These are phyloP conservation scores for Apiospora hydei DNA, from an alignment of 2,329 filamentous ascomycete species.

Conservation along the genomic window DNA sequence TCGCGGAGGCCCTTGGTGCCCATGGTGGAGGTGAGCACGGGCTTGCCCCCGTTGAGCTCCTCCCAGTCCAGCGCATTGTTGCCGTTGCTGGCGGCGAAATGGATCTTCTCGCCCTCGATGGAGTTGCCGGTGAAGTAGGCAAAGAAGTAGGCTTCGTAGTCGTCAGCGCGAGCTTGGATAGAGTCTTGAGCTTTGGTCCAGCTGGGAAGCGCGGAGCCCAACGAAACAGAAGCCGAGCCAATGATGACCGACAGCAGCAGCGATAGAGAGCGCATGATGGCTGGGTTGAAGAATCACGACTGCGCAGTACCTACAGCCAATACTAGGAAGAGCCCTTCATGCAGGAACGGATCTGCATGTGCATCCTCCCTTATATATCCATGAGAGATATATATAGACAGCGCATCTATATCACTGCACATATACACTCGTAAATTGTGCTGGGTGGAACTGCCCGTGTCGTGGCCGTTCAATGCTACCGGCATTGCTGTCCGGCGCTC, in stretches of 20 bases:
- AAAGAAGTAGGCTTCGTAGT: conserved; percentile 56
- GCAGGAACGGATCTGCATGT: conserved; percentile 7
- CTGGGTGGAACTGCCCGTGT: neutral
- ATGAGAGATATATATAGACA: neutral
- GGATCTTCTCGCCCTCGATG: conserved; percentile 58
- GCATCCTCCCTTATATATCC: neutral
- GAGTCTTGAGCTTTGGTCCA: neutral
- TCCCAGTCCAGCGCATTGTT: conserved; percentile 60
- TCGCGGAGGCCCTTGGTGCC: conserved; percentile 60
- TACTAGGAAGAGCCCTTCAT: neutral
- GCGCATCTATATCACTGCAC: neutral
- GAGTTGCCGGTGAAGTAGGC: conserved; percentile 58
- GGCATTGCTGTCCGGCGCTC: neutral
- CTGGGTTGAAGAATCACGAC: too few species aligned
- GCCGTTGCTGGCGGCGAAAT: conserved; percentile 57
- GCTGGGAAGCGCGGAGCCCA: neutral
- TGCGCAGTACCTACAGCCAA: neutral
- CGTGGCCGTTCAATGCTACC: neutral
- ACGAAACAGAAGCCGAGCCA: conserved; percentile 4
- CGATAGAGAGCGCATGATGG: conserved; percentile 1
- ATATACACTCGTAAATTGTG: neutral
- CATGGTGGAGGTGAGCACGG: conserved; percentile 52
- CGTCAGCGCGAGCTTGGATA: conserved; percentile 30
- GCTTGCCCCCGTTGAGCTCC: conserved; percentile 56
- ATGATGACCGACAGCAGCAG: neutral